These are phyloP conservation scores for Cytospora piceicola DNA, from an alignment of 2,329 filamentous ascomycete species.

Conservation along the genomic window DNA sequence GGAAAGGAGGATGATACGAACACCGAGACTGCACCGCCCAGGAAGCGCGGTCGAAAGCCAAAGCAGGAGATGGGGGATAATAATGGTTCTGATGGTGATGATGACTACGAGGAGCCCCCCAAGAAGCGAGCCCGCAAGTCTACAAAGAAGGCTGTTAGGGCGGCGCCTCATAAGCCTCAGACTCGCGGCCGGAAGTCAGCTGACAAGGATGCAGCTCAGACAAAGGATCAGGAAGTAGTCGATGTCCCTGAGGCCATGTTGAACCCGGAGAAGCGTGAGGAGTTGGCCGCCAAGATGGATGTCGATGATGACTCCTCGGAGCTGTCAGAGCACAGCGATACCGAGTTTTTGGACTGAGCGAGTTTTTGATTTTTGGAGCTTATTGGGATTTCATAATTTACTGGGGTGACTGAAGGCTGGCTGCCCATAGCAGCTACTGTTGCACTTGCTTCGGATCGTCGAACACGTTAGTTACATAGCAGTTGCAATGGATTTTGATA, in stretches of 20 bases:
- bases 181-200: constrained; percentile 12
- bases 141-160: neutral
- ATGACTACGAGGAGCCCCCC: neutral
- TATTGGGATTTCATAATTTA: neutral
- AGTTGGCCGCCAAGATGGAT: neutral
- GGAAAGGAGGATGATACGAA: constrained; percentile 4
- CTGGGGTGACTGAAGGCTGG: neutral
- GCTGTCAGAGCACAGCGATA: constrained; percentile 20
- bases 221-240: neutral
- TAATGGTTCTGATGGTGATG: neutral
- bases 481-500: too few relatives aligned
- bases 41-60: constrained; percentile 4
- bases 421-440: neutral
- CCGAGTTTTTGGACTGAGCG: neutral
- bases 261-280: constrained; percentile 1
- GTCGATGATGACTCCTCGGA: neutral
- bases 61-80: neutral
- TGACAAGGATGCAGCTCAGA: neutral
- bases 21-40: neutral
- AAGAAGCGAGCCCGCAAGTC: constrained; percentile 3
- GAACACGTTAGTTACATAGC: too few relatives aligned
- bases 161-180: neutral
- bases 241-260: constrained; percentile 8
- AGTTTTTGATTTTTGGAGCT: too few relatives aligned
- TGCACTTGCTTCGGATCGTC: too few relatives aligned